Conservation (phyloP, 1,284 basidiomycete genomes). For the Phlebopus sp. region DNA sequence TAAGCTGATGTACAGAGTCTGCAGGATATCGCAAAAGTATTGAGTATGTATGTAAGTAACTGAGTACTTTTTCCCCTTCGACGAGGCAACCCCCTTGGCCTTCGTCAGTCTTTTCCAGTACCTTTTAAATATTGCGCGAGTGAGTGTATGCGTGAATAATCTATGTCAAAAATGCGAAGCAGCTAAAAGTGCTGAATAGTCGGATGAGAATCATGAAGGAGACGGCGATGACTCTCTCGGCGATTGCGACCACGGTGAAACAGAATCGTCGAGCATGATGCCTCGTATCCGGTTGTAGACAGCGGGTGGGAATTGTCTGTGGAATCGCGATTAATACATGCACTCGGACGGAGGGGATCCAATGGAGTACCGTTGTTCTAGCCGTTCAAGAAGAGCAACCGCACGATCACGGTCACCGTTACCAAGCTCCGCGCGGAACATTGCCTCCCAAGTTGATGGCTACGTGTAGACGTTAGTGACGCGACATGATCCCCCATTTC, state of each 20-base stretch:
- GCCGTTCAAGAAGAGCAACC: constrained; percentile 66
- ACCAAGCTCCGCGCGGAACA: constrained; percentile 90
- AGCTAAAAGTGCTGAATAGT: neutral
- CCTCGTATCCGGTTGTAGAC: constrained; percentile 65
- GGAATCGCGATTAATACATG: constrained; percentile 5
- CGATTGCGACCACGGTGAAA: constrained; percentile 31
- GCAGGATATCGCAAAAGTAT: constrained; percentile 9
- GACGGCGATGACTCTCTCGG: constrained; percentile 3
- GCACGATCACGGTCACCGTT: constrained; percentile 75
- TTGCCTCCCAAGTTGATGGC: constrained; percentile 90
- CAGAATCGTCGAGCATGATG: constrained; percentile 56
- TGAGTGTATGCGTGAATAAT: neutral
- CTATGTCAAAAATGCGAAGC: neutral
- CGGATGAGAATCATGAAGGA: constrained; percentile 11
- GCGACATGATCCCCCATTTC: constrained; percentile 7
- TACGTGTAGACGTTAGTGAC: constrained; percentile 26
- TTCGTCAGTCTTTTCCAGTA: neutral
- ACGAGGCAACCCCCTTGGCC: neutral
- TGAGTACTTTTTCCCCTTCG: constrained; percentile 4
- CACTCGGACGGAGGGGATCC: neutral
- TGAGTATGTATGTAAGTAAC: constrained; percentile 9
- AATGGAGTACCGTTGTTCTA: constrained; percentile 62
- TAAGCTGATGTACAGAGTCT: constrained; percentile 8
- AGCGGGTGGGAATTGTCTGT: constrained; percentile 70
- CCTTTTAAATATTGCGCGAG: neutral